Base-by-base conservation (phyloP, 192 early-diverging fungal genomes). In the Podila epicladia region DNA sequence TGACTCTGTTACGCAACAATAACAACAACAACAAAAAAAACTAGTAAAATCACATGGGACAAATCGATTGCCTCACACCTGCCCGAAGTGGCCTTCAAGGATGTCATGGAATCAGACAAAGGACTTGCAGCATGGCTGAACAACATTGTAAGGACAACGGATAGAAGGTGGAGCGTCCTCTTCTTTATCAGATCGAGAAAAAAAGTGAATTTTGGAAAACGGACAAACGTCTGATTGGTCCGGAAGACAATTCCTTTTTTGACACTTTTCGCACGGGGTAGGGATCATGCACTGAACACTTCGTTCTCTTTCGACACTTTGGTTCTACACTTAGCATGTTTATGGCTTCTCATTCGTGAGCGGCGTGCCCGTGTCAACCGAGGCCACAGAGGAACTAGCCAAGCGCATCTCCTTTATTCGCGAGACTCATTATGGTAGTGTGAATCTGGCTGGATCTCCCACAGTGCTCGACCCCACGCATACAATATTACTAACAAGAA, bases 321-420 rank as follows among this genome's bases (percentile, higher is more conserved):
- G 32, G 13, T 29, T 28, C 55, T 17, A 32, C 51, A 37, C 55
- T 24, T 73, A 90, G 87, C 84, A 91, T 65, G 61, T 82, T 9
- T 93, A 88, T 64, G 95, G 95, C 19, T 87, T 96, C 67, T 92
- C 88, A 11, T 94, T 93, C 74, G 93, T 94, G 3, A 87, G 88
- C 22, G 90, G 87, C 45, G 91, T 93, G 9, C 95, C 95, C 3
- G 72, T 87, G 5, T 90, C 84, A 3, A 41, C 83, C 0, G 82
- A 90, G 48, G 91, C 88, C n/a, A 94, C 95, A 2, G 89, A 92
- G 60, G 66, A 74, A 38, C 74, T 95, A 29, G 92, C 87, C 2
- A 76, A 83, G 20, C 86, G 92, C 24, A 89, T 96, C 41, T 80
- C 88, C 9, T 93, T 92, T 66, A 92, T 95, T 64, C 89, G 93